Conservation (phyloP, 2,329 filamentous ascomycete genomes). For the Xylaria sp. region DNA sequence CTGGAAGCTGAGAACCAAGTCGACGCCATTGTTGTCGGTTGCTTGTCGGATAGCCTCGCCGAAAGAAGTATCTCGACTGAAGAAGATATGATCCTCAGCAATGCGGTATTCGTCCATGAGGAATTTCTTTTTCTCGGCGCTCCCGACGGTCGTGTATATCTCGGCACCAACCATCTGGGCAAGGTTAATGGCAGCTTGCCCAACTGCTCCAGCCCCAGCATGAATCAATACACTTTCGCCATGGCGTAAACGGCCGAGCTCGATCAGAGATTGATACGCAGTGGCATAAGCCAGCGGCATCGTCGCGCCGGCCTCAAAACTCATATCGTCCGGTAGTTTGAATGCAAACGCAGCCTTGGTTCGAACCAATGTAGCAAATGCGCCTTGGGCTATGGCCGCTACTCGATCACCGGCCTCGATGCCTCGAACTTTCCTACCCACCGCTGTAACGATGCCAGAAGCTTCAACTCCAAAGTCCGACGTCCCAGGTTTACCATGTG, state of each 20-base stretch:
- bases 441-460: constrained; percentile 26
- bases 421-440: constrained; percentile 25
- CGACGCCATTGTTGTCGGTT: constrained; percentile 24
- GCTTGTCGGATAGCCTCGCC: constrained; percentile 24
- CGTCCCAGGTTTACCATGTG: constrained; percentile 27
- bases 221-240: constrained; percentile 29
- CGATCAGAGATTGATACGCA: constrained; percentile 27
- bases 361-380: constrained; percentile 28
- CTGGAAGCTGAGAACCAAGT: constrained; percentile 29
- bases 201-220: constrained; percentile 29
- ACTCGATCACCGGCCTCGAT: constrained; percentile 30
- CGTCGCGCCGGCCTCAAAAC: constrained; percentile 28
- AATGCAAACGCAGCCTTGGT: constrained; percentile 28
- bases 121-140: constrained; percentile 28
- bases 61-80: constrained; percentile 27
- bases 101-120: constrained; percentile 28
- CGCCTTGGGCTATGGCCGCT: constrained; percentile 37
- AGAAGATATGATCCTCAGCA: constrained; percentile 29
- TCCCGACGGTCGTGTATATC: constrained; percentile 28
- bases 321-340: constrained; percentile 28
- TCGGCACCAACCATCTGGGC: constrained; percentile 30
- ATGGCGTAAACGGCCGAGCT: constrained; percentile 26
- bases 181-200: constrained; percentile 29
- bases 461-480: constrained; percentile 29
- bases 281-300: constrained; percentile 28